Percentiles rank a stretch among this genome's conserved stretches.
Conservation (phyloP, 129 eudicot species). For the Rutidosis leptorrhynchoides region DNA sequence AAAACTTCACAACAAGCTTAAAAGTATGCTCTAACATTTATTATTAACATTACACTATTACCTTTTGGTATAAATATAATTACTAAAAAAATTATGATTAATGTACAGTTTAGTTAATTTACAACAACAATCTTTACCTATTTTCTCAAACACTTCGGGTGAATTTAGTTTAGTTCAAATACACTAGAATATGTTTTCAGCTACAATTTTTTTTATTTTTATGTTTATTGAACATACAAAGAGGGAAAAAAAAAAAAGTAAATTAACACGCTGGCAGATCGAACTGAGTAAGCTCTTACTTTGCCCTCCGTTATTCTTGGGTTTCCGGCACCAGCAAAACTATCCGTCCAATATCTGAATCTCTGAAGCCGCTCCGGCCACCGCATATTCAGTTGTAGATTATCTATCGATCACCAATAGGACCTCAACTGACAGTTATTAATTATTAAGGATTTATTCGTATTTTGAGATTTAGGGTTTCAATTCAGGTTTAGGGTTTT, state of each 20-base stretch:
- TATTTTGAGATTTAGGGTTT: constrained; percentile 12
- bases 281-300: constrained; percentile 16
- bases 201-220: not conserved
- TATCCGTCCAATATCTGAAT: constrained; percentile 18
- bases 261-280: constrained; percentile 22
- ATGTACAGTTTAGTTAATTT: too few relatives aligned
- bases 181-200: not conserved
- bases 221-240: not conserved
- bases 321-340: constrained; percentile 22
- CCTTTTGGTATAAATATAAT: too few relatives aligned
- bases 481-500: constrained; percentile 31
- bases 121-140: too few relatives aligned
- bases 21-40: too few relatives aligned
- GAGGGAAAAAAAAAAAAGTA: not conserved
- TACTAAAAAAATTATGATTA: too few relatives aligned
- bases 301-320: constrained; percentile 5
- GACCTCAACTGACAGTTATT: not conserved
- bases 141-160: too few relatives aligned
- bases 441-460: constrained; percentile 13
- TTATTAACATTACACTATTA: too few relatives aligned
- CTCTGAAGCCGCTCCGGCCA: constrained; percentile 6
- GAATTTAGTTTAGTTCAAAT: too few relatives aligned
- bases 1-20: too few relatives aligned
- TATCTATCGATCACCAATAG: not conserved
- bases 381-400: not conserved